Evolutionary conservation across 768 basidiomycete genomes (phyloP), one percentile per base, ranked within the genome.

Genomic region (Trametes elegans): DNA sequence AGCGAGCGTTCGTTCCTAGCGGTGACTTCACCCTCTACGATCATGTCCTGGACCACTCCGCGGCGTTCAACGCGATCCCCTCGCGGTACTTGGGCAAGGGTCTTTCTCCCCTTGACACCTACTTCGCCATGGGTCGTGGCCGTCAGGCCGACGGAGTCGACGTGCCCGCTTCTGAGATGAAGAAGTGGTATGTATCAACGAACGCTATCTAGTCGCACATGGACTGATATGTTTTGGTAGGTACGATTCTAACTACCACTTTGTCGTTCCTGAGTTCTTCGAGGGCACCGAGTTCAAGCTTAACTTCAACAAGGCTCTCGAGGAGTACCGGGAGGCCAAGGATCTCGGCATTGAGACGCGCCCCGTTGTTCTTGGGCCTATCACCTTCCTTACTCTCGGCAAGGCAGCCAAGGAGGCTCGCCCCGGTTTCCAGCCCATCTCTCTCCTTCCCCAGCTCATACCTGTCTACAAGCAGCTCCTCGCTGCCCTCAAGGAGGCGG

Each of bases 191-290:
- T 65, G 85, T 77, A 27, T 32, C 35, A 39, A 29, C 23, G 18
- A 52, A 26, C 5, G 42, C 23, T 23, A 1, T 27, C 7, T 16
- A 5, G 9, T 8, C 2, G 2, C 34, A 16, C 26, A 4, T 50
- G 31, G 53, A 31, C 29, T 51, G 3, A 48, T 13, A 31, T 29
- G n/a, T 45, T 26, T 58, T 45, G 13, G 58, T 35, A 95, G 93
- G 93, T 96, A 94, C 71, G 93, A 97, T 76, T 94, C 93, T 46
- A 98, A 97, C 84, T 98, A 97, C 79, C 95, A 98, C 79, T 95
- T 87, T 69, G 94, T 98, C 72, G 97, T 98, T 56, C 95, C 95
- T 52, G 97, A 97, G 76, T 84, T 97, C 73, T 90, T 90, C 8
- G 88, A 91, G 49, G 77, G 82, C 66, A 90, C 87, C 27, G 85